Base-by-base conservation (phyloP, 345 rosid genomes). In the Corchorus olitorius region DNA sequence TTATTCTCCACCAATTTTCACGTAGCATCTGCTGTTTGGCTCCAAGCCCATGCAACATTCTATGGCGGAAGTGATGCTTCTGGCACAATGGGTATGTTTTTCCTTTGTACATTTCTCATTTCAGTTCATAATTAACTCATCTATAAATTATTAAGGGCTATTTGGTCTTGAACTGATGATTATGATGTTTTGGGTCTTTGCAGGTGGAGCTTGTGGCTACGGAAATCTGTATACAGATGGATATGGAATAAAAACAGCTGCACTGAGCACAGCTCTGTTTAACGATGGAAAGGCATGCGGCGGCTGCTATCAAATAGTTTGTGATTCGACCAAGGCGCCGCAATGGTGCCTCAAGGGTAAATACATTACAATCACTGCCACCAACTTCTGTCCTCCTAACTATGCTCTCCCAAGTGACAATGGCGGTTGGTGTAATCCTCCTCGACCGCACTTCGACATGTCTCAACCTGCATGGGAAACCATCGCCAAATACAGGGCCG, bases 151-250 rank as follows among this genome's bases (percentile, higher is more conserved):
- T 27, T 27, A 27, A 27, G 33, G 14, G 22, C 12, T 8, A 2
- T 39, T 65, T 37, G 49, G 53, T 17, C 52, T 60, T 33, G 54
- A 56, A 53, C 8, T 19, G 13, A 41, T 16, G 33, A 22, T 43
- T 54, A 20, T 4, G 9, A 11, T 54, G 50, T 52, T 54, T 52
- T 54, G 8, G 43, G 27, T 37, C 41, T 11, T 56, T 65, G n/a
- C 84, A 92, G 97, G 93, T 14, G 97, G 94, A 19, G 95, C 97
- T 27, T 92, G 97, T 74, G 97, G 97, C 8, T 92, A 91, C 73
- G 97, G 93, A 11, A 87, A 89, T 76, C 75, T 92, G 46, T 79
- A 87, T 69, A 89, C 88, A 2, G 93, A 89, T 64, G 95, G 93
- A 43, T 92, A 92, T 61, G 91, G 86, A 6, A 87, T 79, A 78